phyloP scores from a whole-genome alignment of 2,329 filamentous ascomycete species.

The Xylaria sp. region DNA sequence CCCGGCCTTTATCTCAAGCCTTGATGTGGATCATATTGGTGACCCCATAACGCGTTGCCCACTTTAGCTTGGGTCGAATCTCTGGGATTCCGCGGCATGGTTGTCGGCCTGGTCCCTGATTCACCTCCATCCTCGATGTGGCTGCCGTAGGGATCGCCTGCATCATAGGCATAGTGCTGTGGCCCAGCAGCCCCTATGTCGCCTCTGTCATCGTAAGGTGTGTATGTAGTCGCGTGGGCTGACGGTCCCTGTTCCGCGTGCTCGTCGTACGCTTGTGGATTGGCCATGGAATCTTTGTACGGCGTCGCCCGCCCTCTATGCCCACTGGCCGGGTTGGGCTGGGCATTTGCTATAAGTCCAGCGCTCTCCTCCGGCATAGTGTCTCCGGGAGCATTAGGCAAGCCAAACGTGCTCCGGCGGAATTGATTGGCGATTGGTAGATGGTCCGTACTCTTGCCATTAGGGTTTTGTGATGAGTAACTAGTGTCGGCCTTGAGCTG shows the following conservation, averaged over 20 bases:
- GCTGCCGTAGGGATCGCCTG: conserved; percentile 21
- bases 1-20: not conserved
- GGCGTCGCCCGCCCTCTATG: conserved; percentile 27
- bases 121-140: not conserved
- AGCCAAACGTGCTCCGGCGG: conserved; percentile 43
- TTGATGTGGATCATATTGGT: conserved; percentile 9
- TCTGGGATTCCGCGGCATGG: conserved; percentile 8
- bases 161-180: conserved; percentile 29
- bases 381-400: conserved; percentile 29
- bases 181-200: conserved; percentile 32
- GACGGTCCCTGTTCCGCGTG: not conserved
- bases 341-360: conserved; percentile 52
- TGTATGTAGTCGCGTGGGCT: conserved; percentile 13
- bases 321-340: conserved; percentile 36
- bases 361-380: conserved; percentile 47
- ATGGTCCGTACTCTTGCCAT: conserved; percentile 46
- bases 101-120: not conserved
- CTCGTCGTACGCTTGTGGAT: conserved; percentile 23
- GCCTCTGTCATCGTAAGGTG: conserved; percentile 35
- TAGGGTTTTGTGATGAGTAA: conserved; percentile 40
- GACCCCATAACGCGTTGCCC: conserved; percentile 29
- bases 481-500: conserved; percentile 49
- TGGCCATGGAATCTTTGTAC: conserved; percentile 30
- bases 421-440: conserved; percentile 49
- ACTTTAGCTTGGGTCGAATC: conserved; percentile 22